A percentile compares a stretch with the other conserved stretches of the same genome.
Conservation (phyloP, 2,329 filamentous ascomycete species). For the Ceratocystis albifundus region DNA sequence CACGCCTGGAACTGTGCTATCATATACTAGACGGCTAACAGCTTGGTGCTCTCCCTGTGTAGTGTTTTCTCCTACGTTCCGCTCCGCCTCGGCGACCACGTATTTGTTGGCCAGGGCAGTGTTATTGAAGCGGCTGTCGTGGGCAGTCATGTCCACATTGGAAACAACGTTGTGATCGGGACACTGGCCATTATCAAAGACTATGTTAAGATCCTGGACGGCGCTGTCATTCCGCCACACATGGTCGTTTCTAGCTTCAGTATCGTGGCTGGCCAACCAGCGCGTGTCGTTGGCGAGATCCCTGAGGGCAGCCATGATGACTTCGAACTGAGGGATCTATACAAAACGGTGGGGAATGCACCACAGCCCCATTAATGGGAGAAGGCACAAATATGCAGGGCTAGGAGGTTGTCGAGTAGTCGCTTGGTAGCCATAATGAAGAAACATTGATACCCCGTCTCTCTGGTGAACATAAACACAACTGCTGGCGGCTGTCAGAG, state of each 20-base stretch:
- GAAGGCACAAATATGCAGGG: background rate
- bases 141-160: slow-evolving; percentile 77
- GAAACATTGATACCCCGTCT: slow-evolving; percentile 8
- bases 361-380: slow-evolving; percentile 27
- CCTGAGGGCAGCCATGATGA: slow-evolving; percentile 56
- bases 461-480: background rate
- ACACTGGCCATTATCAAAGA: slow-evolving; percentile 90
- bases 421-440: background rate
- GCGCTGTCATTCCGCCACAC: slow-evolving; percentile 68
- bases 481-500: background rate
- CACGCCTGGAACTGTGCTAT: background rate
- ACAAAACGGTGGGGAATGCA: slow-evolving; percentile 53
- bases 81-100: slow-evolving; percentile 86
- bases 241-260: slow-evolving; percentile 91
- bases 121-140: slow-evolving; percentile 76
- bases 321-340: slow-evolving; percentile 53
- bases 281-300: slow-evolving; percentile 68
- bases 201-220: slow-evolving; percentile 77
- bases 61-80: slow-evolving; percentile 68
- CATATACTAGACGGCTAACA: background rate
- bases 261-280: slow-evolving; percentile 75
- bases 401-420: background rate
- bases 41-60: background rate
- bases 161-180: slow-evolving; percentile 62
- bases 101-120: slow-evolving; percentile 67